Conservation (phyloP, 2,329 filamentous ascomycete species). For the Sclerotinia borealis region DNA sequence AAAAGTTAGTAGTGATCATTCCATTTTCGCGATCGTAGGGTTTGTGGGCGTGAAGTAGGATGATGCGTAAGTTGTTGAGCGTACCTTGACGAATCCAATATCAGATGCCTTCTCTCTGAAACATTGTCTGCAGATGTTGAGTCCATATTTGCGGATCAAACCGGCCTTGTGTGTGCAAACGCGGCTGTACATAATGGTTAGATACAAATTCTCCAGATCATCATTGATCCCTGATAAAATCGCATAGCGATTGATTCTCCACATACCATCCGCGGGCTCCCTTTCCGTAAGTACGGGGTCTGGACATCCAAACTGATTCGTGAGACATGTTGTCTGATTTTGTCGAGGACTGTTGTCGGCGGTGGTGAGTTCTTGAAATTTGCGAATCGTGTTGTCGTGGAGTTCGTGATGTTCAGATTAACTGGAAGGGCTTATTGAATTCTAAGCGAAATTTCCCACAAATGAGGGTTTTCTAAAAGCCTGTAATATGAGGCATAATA, state of each 20-base stretch:
- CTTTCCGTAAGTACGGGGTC: conserved; percentile 96
- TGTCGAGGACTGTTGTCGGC: conserved; percentile 25
- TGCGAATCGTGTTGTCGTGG: conserved; percentile 5
- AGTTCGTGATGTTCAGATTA: neutral
- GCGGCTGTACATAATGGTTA: conserved; percentile 46
- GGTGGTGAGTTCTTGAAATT: conserved; percentile 10
- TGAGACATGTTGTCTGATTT: conserved; percentile 58
- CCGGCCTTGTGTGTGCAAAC: conserved; percentile 93
- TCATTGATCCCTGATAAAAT: neutral
- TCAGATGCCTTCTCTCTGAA: conserved; percentile 69
- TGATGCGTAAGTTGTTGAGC: conserved; percentile 8
- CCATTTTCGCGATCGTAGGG: neutral
- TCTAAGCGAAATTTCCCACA: conserved; percentile 11
- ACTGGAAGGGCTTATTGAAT: conserved; percentile 8
- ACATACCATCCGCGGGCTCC: conserved; percentile 88
- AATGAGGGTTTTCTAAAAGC: neutral
- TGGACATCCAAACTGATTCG: conserved; percentile 99
- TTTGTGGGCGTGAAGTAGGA: neutral
- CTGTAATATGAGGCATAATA: rapidly evolving
- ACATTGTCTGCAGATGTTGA: conserved; percentile 80
- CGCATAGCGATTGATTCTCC: conserved; percentile 4
- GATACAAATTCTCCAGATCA: conserved; percentile 5
- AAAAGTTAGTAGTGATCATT: conserved; percentile 4
- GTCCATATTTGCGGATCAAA: conserved; percentile 99
- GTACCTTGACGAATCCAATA: conserved; percentile 68